Base-by-base conservation (phyloP, 805 yeast species). In the Monosporozyma unispora region DNA sequence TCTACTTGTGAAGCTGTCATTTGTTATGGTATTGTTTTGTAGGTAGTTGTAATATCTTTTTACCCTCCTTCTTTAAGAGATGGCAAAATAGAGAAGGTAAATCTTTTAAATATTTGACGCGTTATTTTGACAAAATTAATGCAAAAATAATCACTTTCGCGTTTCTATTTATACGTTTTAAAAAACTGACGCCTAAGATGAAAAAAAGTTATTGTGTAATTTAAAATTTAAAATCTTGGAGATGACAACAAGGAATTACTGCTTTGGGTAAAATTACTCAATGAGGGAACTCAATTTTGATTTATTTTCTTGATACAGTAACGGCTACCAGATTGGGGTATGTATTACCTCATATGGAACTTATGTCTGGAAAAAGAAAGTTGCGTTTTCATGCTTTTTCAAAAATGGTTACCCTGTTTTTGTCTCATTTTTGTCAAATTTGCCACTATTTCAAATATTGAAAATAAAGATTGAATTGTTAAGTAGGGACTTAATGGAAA, bases 1-100 rank as follows among this genome's bases (percentile, higher is more conserved):
- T 49, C 49, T 14, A 49, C 53, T 44, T 53, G 54, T n/a, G n/a
- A n/a, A n/a, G n/a, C n/a, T n/a, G n/a, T n/a, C n/a, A 21, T 23
- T 23, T 44, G 27, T 38, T 2, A 1, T 31, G n/a, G n/a, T 45
- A 31, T 35, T 35, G 39, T 35, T n/a, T n/a, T n/a, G n/a, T n/a
- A n/a, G n/a, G 11, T 35, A 35, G 10, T 29, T 29, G 33, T 4
- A 12, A 10, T 21, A 11, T 39, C 10, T 14, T 19, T 39, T 39
- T 39, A 21, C 16, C 22, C 27, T 19, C 27, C 22, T 21, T 9
- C 8, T 39, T 8, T 25, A 8, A 8, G 27, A 25, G 8, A 8
- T n/a, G n/a, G n/a, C n/a, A n/a, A n/a, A n/a, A n/a, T n/a, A n/a
- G n/a, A n/a, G n/a, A n/a, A n/a, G n/a, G n/a, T n/a, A n/a, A n/a